phyloP scores from a whole-genome alignment of 495 filamentous ascomycete species.

The Elaphomyces granulatus region DNA sequence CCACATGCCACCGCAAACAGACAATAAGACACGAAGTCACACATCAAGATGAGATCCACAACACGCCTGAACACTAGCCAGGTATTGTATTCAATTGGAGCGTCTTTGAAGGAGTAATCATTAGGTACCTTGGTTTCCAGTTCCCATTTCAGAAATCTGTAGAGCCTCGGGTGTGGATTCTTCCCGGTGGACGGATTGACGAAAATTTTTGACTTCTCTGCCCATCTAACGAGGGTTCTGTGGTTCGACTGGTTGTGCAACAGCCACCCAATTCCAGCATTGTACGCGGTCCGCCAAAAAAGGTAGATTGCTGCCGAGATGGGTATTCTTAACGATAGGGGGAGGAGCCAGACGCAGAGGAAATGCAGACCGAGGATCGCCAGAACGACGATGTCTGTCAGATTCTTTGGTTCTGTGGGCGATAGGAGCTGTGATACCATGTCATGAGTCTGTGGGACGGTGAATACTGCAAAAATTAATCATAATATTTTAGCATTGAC shows the following conservation, averaged over 20 bases:
- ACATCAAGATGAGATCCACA: slow-evolving; percentile 94
- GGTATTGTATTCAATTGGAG: slow-evolving; percentile 95
- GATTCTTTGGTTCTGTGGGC: slow-evolving; percentile 88
- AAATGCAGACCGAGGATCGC: slow-evolving; percentile 64
- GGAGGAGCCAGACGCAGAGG: slow-evolving; percentile 54
- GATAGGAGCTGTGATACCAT: slow-evolving; percentile 97
- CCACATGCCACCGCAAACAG: slow-evolving; percentile 88
- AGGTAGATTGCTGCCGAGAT: slow-evolving; percentile 69
- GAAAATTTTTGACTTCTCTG: slow-evolving; percentile 70
- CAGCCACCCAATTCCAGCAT: slow-evolving; percentile 83
- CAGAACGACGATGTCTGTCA: slow-evolving; percentile 73
- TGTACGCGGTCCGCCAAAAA: slow-evolving; percentile 88
- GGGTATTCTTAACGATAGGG: slow-evolving; percentile 48
- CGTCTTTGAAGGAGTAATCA: slow-evolving; percentile 86
- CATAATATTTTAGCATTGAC: neutral
- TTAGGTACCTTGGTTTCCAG: slow-evolving; percentile 86
- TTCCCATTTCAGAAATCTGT: slow-evolving; percentile 69
- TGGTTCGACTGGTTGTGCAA: slow-evolving; percentile 82
- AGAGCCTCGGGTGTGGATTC: slow-evolving; percentile 68
- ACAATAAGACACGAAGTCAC: slow-evolving; percentile 93
- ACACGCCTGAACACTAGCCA: slow-evolving; percentile 93
- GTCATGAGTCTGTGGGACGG: slow-evolving; percentile 91
- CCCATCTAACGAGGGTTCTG: slow-evolving; percentile 75
- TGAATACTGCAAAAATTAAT: slow-evolving; percentile 55
- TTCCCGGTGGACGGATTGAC: slow-evolving; percentile 65